Conservation (phyloP, 148 eudicot genomes). For the Nepenthes gracilis region DNA sequence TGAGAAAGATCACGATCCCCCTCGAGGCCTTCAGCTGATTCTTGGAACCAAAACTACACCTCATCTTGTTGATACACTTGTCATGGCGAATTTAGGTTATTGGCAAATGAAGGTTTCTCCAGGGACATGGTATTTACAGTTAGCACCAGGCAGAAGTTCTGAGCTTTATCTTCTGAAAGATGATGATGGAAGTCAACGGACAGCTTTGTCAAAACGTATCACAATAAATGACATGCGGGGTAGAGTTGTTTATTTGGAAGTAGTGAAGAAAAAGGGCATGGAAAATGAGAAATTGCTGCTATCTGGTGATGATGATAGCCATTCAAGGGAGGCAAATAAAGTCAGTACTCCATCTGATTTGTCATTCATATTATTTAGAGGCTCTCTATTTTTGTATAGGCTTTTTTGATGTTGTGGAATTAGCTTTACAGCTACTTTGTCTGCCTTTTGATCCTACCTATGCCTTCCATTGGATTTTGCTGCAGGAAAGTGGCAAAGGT, state of each 20-base stretch:
- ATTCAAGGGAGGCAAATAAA: conserved; percentile 24
- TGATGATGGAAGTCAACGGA: conserved; percentile 37
- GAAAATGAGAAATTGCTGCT: conserved; percentile 71
- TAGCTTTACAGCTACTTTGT: too few species aligned
- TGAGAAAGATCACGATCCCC: conserved; percentile 89
- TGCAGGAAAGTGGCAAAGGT: conserved; percentile 46
- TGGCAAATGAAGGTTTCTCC: conserved; percentile 99
- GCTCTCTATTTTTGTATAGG: too few species aligned
- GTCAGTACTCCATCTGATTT: conserved; percentile 15
- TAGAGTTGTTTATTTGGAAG: conserved; percentile 82
- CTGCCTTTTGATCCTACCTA: neutral
- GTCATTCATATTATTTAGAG: too few species aligned
- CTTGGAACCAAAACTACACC: conserved; percentile 80
- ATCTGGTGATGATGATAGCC: conserved; percentile 44
- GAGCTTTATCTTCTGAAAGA: conserved; percentile 79
- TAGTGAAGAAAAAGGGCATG: conserved; percentile 72
- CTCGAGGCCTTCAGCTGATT: conserved; percentile 92
- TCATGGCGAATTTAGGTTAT: conserved; percentile 95
- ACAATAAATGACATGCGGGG: conserved; percentile 76
- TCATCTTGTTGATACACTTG: conserved; percentile 92
- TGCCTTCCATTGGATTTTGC: conserved; percentile 13
- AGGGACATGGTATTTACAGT: conserved; percentile 89
- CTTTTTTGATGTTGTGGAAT: too few species aligned
- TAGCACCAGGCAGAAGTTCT: conserved; percentile 96
- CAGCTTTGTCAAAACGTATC: conserved; percentile 50